These are phyloP conservation scores for Ceratobasidium sp. DNA, from an alignment of 1,284 basidiomycete species.

Conservation along the genomic window DNA sequence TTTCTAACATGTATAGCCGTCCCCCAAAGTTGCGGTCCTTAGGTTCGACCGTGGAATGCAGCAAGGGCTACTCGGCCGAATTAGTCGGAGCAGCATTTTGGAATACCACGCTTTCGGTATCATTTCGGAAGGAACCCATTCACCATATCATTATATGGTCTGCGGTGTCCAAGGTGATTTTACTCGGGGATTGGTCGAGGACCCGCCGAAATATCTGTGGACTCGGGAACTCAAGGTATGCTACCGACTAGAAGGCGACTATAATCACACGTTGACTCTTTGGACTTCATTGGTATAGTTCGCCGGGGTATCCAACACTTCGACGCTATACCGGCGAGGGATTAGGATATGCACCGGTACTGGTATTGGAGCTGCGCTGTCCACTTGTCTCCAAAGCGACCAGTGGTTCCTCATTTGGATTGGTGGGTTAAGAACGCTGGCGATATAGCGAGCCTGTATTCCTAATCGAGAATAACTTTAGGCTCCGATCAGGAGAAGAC, in stretches of 20 bases:
- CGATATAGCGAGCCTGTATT: conserved; percentile 47
- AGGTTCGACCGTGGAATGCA: conserved; percentile 77
- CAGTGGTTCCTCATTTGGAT: conserved; percentile 83
- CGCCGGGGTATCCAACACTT: conserved; percentile 83
- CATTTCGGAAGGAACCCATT: conserved; percentile 75
- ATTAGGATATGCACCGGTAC: conserved; percentile 83
- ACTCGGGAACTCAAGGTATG: conserved; percentile 77
- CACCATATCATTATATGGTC: conserved; percentile 81
- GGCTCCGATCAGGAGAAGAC: conserved; percentile 61
- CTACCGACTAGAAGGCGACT: conserved; percentile 78
- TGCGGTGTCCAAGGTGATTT: conserved; percentile 84
- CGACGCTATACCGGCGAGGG: conserved; percentile 76
- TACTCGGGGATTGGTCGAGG: conserved; percentile 74
- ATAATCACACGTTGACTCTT: conserved; percentile 61
- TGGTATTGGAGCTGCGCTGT: conserved; percentile 79
- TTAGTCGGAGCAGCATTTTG: conserved; percentile 72
- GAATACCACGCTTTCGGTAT: conserved; percentile 78
- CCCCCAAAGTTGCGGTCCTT: conserved; percentile 74
- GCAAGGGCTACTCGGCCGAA: conserved; percentile 73
- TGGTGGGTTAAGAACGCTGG: conserved; percentile 57
- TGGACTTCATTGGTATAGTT: conserved; percentile 61
- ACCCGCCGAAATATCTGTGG: conserved; percentile 76
- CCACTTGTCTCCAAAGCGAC: conserved; percentile 58
- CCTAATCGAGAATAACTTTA: conserved; percentile 47
- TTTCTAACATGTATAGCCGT: conserved; percentile 62